phyloP scores from a whole-genome alignment of 306 rosid species.

The Cercis canadensis region DNA sequence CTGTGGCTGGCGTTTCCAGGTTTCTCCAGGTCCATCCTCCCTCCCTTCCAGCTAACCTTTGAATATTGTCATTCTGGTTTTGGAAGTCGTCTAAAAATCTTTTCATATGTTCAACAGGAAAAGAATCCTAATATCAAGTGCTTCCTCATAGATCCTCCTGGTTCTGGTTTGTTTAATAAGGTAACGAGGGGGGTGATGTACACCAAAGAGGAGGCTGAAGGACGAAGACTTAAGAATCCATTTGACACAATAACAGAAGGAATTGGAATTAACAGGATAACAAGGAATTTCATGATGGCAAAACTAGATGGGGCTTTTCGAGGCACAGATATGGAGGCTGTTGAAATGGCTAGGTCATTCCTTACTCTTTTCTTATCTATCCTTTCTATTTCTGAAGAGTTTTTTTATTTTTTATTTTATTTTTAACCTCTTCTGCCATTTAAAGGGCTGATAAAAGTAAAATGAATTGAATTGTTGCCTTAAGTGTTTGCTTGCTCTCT shows the following conservation, averaged over 20 bases:
- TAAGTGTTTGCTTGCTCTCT: not conserved
- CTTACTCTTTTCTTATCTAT: constrained; percentile 6
- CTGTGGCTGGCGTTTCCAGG: constrained; percentile 84
- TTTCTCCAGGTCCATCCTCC: constrained; percentile 57
- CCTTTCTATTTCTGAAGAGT: not conserved
- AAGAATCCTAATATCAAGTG: constrained; percentile 75
- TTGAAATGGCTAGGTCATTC: constrained; percentile 89
- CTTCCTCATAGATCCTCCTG: constrained; percentile 91
- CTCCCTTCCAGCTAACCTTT: not conserved
- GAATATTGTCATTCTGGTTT: constrained; percentile 14
- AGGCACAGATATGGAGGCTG: constrained; percentile 86
- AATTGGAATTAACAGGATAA: constrained; percentile 83
- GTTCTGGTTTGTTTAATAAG: constrained; percentile 91
- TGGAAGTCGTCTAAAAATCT: constrained; percentile 25
- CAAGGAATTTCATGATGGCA: constrained; percentile 79
- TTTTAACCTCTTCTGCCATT: not conserved
- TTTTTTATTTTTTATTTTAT: constrained; percentile 13
- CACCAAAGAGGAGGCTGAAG: constrained; percentile 92
- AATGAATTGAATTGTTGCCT: not conserved
- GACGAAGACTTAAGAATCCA: constrained; percentile 88
- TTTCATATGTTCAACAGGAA: constrained; percentile 60
- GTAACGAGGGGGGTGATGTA: constrained; percentile 92
- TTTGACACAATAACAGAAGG: constrained; percentile 96
- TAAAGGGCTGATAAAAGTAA: constrained; percentile 19
- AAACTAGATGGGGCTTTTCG: constrained; percentile 85